Evolutionary conservation across 306 rosid genomes (phyloP), one percentile per base, ranked within the genome.

Genomic region (Corylus heterophylla): DNA sequence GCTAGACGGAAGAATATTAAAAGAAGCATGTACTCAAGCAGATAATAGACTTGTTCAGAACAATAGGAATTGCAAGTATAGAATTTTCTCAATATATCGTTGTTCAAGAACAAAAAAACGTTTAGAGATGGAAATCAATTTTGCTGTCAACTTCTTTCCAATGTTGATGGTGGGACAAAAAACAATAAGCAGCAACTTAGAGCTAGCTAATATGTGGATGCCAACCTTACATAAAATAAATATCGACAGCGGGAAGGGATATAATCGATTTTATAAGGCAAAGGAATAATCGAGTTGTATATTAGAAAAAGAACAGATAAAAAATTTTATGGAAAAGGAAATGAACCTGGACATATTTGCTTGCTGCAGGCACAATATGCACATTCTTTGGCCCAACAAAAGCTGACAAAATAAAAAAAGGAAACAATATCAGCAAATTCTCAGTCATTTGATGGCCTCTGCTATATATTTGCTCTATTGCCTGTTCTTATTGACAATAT

Each of bases 331-430:
- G 52, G 56, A 27, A 27, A 67, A 73, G 69, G 71, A 76, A 83
- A 78, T 78, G 73, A 75, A 94, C 98, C 98, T 94, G 97, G 69
- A 92, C 90, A 66, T 92, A 94, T 37, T 88, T 86, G 86, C 88
- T 91, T 69, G 97, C 97, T 72, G 97, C 97, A 22, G 98, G 91
- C 69, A 92, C 89, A 79, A 92, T 13, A 39, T 92, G 85, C 56
- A 29, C 74, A 76, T 89, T 89, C 87, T 89, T 92, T 73, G 91
- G 80, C 54, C 97, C 97, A 48, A 85, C 84, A 81, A 94, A 91
- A 86, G 94, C 98, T 92, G 92, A 82, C 88, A 87, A 78, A 69
- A 63, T 62, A 50, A 71, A 18, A 18, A 72, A 74, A 63, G 13
- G 12, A 62, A 62, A 62, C 18, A 14, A 62, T 62, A 12, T 62